Base-by-base conservation (phyloP, 1,284 basidiomycete genomes). In the Inonotus obliquus region DNA sequence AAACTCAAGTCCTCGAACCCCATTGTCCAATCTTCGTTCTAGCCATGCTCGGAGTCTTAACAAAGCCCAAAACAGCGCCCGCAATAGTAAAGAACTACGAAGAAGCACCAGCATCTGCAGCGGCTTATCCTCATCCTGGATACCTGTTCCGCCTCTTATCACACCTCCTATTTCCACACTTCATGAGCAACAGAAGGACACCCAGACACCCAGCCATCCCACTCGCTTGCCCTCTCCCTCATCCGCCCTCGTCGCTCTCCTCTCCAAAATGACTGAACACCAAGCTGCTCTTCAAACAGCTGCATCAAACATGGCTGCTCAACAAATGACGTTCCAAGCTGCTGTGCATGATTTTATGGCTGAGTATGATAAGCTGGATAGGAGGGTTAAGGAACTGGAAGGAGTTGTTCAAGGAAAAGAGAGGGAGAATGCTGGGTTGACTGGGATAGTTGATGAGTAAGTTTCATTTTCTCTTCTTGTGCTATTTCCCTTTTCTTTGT, bases 341-440 rank as follows among this genome's bases (percentile, higher is more conserved):
- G 47, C 77, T 2, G 69, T 69, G 44, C 67, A 71, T 5, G 75
- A 78, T 54, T 67, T 82, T 27, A 67, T 68, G 38, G 25, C 51
- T 11, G 77, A 74, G 61, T 69, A 83, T 37, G 76, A 80, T 62
- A 71, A 23, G 6, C 27, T 49, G 29, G 13, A 13, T 7, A 44
- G 76, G 48, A 74, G 73, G 59, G 67, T 69, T 14, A 68, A 69
- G 2, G 77, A 79, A 10, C 70, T 76, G 53, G 72, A 73, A 52
- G 71, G 71, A 51, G 74, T 72, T 48, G 73, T 74, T 35, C 70
- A 71, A 2, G 70, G 72, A 4, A 82, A 79, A 66, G 69, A 68
- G 9, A 69, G 65, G 21, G 74, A 67, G 51, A 81, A 84, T 13
- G 63, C 59, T 1, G 63, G 69, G 39, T 63, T 82, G 37, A 67